Evolutionary conservation across 208 protist genomes (phyloP), one percentile per base, ranked within the genome.

Genomic region (Leishmania lainsoni): DNA sequence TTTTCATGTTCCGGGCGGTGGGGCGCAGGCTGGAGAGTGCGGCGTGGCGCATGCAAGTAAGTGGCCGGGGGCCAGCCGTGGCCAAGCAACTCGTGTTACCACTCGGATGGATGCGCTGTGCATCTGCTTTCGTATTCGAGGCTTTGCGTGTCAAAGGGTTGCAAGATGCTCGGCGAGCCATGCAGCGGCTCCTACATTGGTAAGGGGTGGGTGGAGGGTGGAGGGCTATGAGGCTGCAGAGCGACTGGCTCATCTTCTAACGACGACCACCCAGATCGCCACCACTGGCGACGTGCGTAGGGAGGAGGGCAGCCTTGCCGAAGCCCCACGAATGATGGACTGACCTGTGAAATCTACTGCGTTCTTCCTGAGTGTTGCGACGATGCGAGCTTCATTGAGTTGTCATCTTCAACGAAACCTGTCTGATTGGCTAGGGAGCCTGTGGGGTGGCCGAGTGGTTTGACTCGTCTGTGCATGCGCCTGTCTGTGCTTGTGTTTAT

Each of bases 31-130:
- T 39, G 17, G 56, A n/a, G 32, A 63, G 51, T 35, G 8, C 4
- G 35, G 26, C 8, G 26, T 45, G 51, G 56, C 20, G 73, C 49
- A n/a, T 42, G 20, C 17, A 20, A 51, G 68, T 26, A 42, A 48
- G 75, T 76, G 58, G n/a, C 35, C 20, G 39, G 68, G 42, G 0
- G 20, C 17, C 68, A 48, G 22, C 29, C 1, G 71, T 54, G 71
- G n/a, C 26, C 20, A 85, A 83, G 90, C 90, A 92, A 82, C 81
- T 87, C 91, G 92, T 96, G 92, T 96, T 96, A 94, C 92, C 91
- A 86, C 83, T 88, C 71, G 73, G 83, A 80, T 76, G 54, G 79
- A 74, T 58, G 39, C 77, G 10, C 45, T 75, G 69, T 35, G 81
- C 42, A 78, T 78, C 63, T 70, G 69, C 58, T 32, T 71, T 78